Evolutionary conservation across 1,139 yeast species (phyloP).

Genomic region (Protomyces lactucae-debilis): DNA sequence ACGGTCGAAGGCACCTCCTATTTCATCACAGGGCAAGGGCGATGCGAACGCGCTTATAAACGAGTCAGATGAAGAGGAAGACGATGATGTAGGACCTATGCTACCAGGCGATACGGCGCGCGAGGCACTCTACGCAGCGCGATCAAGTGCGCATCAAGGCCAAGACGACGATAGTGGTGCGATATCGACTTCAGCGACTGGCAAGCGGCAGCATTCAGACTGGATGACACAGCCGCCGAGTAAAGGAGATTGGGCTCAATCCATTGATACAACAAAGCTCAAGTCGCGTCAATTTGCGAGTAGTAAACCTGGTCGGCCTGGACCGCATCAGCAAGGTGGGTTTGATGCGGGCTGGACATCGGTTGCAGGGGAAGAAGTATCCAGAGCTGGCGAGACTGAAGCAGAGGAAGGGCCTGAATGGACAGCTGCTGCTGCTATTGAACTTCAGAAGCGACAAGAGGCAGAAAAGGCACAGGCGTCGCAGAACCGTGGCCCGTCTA

Average conservation of each 20-base stretch:
- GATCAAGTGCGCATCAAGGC: constrained; percentile 7
- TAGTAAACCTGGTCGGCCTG: constrained; percentile 2
- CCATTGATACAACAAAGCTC: constrained; percentile 23
- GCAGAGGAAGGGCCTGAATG: too few species aligned
- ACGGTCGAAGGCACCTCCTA: too few species aligned
- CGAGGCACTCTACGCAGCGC: constrained; percentile 26
- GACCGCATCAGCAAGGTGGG: constrained; percentile 21
- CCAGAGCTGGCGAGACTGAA: too few species aligned
- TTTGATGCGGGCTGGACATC: constrained; percentile 25
- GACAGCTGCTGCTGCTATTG: constrained; percentile 19
- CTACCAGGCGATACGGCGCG: constrained; percentile 21
- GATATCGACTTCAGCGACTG: neutral
- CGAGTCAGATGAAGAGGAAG: constrained; percentile 20
- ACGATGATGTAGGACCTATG: constrained; percentile 32
- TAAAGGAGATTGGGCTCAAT: constrained; percentile 30
- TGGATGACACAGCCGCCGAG: constrained; percentile 35
- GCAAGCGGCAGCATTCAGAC: constrained; percentile 29
- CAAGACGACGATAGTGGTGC: neutral
- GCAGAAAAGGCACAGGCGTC: neutral
- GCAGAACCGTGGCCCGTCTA: neutral
- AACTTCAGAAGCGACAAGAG: neutral
- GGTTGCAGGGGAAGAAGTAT: neutral
- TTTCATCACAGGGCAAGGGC: neutral
- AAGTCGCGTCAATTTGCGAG: constrained; percentile 30
- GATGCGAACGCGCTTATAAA: neutral